Conservation (phyloP, 306 rosid genomes). For the Rosa rugosa region DNA sequence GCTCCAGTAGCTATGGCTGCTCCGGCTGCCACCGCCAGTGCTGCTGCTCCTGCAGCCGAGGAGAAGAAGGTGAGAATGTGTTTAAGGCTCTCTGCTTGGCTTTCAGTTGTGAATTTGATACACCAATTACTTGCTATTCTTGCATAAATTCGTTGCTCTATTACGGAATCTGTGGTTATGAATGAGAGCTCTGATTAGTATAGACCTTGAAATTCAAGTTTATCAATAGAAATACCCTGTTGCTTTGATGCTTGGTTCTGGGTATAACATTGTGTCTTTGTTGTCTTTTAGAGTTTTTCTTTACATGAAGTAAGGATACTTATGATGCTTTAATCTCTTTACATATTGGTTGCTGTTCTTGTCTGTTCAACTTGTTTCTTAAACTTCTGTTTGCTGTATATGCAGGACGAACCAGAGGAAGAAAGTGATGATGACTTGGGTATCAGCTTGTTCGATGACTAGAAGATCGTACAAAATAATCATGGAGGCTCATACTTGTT, state of each 20-base stretch:
- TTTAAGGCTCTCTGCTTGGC: not conserved
- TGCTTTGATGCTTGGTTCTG: not conserved
- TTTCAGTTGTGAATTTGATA: not conserved
- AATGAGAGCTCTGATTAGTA: too few species aligned
- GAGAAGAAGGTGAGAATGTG: constrained; percentile 56
- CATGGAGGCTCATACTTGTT: not conserved
- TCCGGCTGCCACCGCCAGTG: constrained; percentile 30
- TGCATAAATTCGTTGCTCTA: not conserved
- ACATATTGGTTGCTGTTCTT: not conserved
- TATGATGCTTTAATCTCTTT: too few species aligned
- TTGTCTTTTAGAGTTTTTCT: too few species aligned
- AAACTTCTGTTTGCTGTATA: not conserved
- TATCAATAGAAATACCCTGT: too few species aligned
- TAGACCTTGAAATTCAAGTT: too few species aligned
- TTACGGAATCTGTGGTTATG: not conserved
- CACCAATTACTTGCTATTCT: not conserved
- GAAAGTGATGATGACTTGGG: constrained; percentile 68
- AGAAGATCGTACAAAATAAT: not conserved
- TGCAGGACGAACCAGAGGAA: constrained; percentile 69
- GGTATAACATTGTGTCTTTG: not conserved
- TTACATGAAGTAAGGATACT: too few species aligned
- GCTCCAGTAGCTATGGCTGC: constrained; percentile 40
- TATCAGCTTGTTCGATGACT: constrained; percentile 47
- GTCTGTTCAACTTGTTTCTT: not conserved
- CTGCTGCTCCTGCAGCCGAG: constrained; percentile 51